A percentile compares a stretch with the other conserved stretches of the same genome.
These are phyloP conservation scores for Alternaria novae-zelandiae DNA, from an alignment of 2,329 filamentous ascomycete species.

Conservation along the genomic window DNA sequence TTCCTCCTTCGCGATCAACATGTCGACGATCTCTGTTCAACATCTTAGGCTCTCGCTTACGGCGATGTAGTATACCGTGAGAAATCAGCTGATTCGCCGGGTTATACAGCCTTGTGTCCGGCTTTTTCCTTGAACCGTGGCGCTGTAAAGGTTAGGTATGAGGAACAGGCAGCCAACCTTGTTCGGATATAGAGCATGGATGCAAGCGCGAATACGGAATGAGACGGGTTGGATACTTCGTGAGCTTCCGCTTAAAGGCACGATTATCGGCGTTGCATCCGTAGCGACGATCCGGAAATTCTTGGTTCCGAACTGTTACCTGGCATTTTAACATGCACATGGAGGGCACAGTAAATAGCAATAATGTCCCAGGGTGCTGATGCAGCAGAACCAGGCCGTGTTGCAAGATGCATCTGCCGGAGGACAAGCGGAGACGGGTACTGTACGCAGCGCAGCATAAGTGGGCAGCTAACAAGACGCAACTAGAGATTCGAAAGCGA, in stretches of 20 bases:
- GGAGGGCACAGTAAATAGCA: neutral
- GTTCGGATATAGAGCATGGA: neutral
- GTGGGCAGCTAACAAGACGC: neutral
- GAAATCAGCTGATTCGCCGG: neutral
- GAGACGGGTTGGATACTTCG: neutral
- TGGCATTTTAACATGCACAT: neutral
- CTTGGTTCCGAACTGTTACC: neutral
- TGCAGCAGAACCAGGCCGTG: neutral
- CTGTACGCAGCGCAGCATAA: neutral
- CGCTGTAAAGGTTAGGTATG: neutral
- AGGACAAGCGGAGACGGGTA: neutral
- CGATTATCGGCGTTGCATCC: neutral
- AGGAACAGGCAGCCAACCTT: neutral
- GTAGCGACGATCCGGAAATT: neutral
- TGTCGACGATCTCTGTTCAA: neutral
- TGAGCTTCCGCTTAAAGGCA: neutral
- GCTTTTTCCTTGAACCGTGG: neutral
- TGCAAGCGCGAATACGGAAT: neutral
- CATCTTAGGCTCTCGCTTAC: neutral
- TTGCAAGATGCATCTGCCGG: neutral
- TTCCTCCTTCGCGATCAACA: neutral
- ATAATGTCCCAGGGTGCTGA: neutral
- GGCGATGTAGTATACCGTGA: neutral
- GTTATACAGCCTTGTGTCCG: neutral
- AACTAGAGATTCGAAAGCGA: neutral